Evolutionary conservation across 1,139 yeast species (phyloP), one percentile per base, ranked within the genome.

Genomic region (Pichia sp.): DNA sequence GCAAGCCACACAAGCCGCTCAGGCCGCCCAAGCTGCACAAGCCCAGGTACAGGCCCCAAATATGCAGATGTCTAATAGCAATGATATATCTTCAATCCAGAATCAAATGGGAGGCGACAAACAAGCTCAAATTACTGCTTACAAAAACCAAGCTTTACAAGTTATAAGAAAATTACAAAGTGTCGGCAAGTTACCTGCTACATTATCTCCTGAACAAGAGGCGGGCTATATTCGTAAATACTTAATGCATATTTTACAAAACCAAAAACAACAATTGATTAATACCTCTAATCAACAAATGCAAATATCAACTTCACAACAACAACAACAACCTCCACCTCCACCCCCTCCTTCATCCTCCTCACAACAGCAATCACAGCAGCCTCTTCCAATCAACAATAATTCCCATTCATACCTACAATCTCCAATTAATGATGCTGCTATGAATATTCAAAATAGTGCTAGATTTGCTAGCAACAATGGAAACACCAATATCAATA

Each of bases 161-260:
- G 59, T 61, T 32, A 60, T 63, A 23, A 59, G 59, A 40, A 62
- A 59, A 34, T 51, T 63, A 18, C 67, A 63, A 44, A 56, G 60
- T 15, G 46, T 59, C 10, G 65, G 64, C 24, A 57, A 61, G 33
- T 46, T 63, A 7, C 62, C 65, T 10, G 45, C 58, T 9, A 54
- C 52, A 17, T 41, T 64, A 28, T 55, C 64, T 4, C 61, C 56
- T 2, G 66, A 62, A 41, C 66, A 64, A 45, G 68, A 67, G 42
- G 68, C 62, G 43, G 62, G 61, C 41, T 69, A 67, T 33, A 58
- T 67, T 37, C 66, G 63, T 43, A 67, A 65, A 46, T 61, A 56
- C 43, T 42, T 61, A 36, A 44, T 51, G 22, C 61, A 57, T 34
- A 44, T 57, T 32, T 38, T 58, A 14, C 49, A 46, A 35, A 39